Conservation (phyloP, 2,329 filamentous ascomycete genomes). For the Ophiognomonia clavigignenti-juglandacearum region DNA sequence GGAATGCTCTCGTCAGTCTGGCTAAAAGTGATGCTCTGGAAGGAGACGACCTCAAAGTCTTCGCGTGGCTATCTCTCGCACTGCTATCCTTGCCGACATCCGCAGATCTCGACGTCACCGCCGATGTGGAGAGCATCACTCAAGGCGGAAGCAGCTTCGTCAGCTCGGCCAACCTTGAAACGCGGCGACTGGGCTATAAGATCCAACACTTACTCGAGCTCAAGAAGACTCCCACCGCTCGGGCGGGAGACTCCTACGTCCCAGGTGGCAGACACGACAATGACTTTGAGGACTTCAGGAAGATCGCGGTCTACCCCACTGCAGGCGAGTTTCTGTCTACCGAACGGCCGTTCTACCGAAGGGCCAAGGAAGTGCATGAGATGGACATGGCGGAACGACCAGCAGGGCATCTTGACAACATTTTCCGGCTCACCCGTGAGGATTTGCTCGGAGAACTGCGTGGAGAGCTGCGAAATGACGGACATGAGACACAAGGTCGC, state of each 20-base stretch:
- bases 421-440: constrained; percentile 67
- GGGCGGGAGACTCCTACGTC: constrained; percentile 13
- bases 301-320: constrained; percentile 62
- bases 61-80: constrained; percentile 46
- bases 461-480: no score
- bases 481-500: constrained; percentile 44
- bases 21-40: constrained; percentile 27
- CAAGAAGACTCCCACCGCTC: constrained; percentile 19
- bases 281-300: constrained; percentile 56
- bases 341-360: constrained; percentile 50
- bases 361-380: constrained; percentile 43
- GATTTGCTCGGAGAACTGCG: constrained; percentile 65
- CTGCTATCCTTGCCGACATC: constrained; percentile 34
- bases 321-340: constrained; percentile 55
- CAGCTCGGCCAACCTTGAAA: constrained; percentile 23
- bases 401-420: constrained; percentile 58
- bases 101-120: constrained; percentile 18
- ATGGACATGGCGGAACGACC: constrained; percentile 31
- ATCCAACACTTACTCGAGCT: constrained; percentile 34
- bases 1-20: constrained; percentile 39
- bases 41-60: constrained; percentile 27
- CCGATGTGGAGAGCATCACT: constrained; percentile 19
- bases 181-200: constrained; percentile 23
- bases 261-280: constrained; percentile 72
- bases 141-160: constrained; percentile 20